Conservation (phyloP, 495 filamentous ascomycete species). For the Aspergillus hancockii region DNA sequence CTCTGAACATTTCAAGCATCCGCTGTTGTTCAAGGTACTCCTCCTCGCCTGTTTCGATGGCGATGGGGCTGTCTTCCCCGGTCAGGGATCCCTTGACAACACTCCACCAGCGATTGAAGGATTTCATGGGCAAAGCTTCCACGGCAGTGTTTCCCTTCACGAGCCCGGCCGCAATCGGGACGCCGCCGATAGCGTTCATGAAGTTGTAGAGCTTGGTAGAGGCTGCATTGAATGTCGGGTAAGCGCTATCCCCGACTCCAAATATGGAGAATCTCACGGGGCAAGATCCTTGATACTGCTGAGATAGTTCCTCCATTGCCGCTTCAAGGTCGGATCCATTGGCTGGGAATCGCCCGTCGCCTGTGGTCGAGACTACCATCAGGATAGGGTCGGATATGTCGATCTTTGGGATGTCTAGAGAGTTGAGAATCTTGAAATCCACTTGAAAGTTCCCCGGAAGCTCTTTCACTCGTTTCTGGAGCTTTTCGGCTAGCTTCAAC, state of each 20-base stretch:
- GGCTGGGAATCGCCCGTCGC: neutral
- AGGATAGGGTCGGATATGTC: neutral
- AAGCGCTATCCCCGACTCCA: slow-evolving; percentile 4
- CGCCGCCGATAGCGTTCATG: neutral
- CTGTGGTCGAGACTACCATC: slow-evolving; percentile 1
- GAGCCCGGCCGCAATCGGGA: neutral
- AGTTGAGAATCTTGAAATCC: neutral
- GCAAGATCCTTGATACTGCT: neutral
- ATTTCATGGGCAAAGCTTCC: neutral
- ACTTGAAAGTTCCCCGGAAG: neutral
- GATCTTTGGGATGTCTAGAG: slow-evolving; percentile 2
- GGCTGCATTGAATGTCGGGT: slow-evolving; percentile 6
- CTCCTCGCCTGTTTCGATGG: neutral
- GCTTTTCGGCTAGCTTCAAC: slow-evolving; percentile 1
- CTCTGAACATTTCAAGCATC: neutral
- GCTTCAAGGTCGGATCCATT: slow-evolving; percentile 5
- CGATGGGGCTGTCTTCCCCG: neutral
- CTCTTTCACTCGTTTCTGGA: neutral
- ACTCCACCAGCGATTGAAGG: slow-evolving; percentile 6
- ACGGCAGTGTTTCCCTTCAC: neutral
- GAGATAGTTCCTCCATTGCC: neutral
- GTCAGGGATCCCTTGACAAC: neutral
- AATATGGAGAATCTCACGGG: neutral
- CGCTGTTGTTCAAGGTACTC: neutral
- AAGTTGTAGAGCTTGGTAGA: slow-evolving; percentile 4